Evolutionary conservation across 345 rosid species (phyloP).

Genomic region (Aethionema arabicum): DNA sequence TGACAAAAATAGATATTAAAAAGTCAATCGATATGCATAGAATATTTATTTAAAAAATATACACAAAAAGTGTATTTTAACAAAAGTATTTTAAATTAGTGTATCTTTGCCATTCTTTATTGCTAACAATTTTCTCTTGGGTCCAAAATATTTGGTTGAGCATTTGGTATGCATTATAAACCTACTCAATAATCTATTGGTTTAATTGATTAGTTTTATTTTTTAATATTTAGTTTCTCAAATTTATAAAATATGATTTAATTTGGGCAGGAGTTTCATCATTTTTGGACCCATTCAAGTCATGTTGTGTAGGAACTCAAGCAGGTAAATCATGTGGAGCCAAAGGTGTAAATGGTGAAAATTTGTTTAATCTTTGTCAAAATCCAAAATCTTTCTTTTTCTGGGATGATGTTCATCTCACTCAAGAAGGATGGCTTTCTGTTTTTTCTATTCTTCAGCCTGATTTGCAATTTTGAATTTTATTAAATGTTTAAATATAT

Average conservation of each 20-base stretch:
- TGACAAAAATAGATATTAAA: no score
- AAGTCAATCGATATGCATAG: no score
- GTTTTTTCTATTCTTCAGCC: conserved; percentile 39
- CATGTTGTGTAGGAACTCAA: conserved; percentile 51
- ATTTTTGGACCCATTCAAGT: conserved; percentile 51
- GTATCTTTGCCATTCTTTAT: no score
- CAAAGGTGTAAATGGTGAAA: conserved; percentile 40
- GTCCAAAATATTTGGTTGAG: no score
- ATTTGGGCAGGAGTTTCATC: conserved; percentile 40
- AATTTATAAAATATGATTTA: not conserved
- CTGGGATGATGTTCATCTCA: conserved; percentile 63
- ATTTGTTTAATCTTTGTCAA: conserved; percentile 46
- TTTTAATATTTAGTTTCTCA: no score
- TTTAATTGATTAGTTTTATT: no score
- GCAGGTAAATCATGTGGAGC: conserved; percentile 40
- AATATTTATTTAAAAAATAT: no score
- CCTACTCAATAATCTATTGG: no score
- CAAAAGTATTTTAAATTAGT: no score
- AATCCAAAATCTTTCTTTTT: conserved; percentile 54
- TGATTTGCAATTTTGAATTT: conserved; percentile 1
- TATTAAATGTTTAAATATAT: not conserved
- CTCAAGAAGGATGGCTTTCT: conserved; percentile 61
- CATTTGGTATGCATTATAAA: no score
- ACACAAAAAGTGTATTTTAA: no score
- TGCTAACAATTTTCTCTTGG: no score